phyloP scores from a whole-genome alignment of 805 yeast species.

The Yamadazyma akitaensis region DNA sequence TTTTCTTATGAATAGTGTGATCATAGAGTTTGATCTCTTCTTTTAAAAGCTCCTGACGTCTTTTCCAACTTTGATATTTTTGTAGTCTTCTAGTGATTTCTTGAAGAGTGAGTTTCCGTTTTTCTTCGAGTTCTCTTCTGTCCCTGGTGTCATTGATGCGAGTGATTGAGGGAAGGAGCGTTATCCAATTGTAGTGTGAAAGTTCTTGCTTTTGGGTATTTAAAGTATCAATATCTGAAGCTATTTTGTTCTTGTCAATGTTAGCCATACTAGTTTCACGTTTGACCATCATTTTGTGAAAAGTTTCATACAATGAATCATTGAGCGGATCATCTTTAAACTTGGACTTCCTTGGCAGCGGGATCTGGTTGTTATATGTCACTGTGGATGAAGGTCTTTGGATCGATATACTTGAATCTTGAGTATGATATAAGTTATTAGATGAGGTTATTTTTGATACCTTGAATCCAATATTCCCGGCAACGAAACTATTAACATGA shows the following conservation, averaged over 20 bases:
- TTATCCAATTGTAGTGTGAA: slow-evolving; percentile 45
- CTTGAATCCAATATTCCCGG: slow-evolving; percentile 18
- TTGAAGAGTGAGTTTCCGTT: slow-evolving; percentile 48
- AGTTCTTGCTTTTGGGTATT: slow-evolving; percentile 41
- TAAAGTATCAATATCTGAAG: slow-evolving; percentile 56
- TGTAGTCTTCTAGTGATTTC: slow-evolving; percentile 41
- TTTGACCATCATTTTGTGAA: slow-evolving; percentile 59
- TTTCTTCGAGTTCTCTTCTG: slow-evolving; percentile 46
- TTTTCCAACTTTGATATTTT: slow-evolving; percentile 39
- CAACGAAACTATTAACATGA: slow-evolving; percentile 20
- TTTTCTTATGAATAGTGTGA: neutral
- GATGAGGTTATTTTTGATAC: slow-evolving; percentile 3
- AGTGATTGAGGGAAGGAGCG: slow-evolving; percentile 46
- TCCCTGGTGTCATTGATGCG: slow-evolving; percentile 47
- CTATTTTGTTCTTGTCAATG: slow-evolving; percentile 51
- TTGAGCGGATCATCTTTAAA: slow-evolving; percentile 38
- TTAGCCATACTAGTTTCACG: slow-evolving; percentile 61
- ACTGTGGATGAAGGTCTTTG: neutral
- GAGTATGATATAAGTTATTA: neutral
- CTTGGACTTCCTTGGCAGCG: slow-evolving; percentile 11
- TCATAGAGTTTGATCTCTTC: slow-evolving; percentile 19
- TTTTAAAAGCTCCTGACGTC: slow-evolving; percentile 25
- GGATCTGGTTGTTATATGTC: neutral
- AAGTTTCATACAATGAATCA: slow-evolving; percentile 41
- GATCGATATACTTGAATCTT: neutral